A percentile compares a stretch with the other conserved stretches of the same genome.
These are phyloP conservation scores for Jaminaea rosea DNA, from an alignment of 1,284 basidiomycete species.

Conservation along the genomic window DNA sequence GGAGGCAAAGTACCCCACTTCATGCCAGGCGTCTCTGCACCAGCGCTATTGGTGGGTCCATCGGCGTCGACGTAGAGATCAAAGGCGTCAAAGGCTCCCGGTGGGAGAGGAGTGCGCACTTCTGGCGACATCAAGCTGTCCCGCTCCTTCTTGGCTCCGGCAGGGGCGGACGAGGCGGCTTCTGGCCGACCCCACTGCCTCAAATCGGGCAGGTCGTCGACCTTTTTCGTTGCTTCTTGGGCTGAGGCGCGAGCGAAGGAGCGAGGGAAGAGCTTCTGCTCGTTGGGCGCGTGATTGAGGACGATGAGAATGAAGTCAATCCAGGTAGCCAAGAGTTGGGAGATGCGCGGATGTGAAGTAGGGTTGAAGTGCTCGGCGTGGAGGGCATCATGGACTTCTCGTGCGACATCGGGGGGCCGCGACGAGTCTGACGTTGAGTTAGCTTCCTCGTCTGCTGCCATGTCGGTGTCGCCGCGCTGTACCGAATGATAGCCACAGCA, in stretches of 20 bases:
- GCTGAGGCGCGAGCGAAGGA: not conserved
- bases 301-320: conserved; percentile 77
- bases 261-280: conserved; percentile 53
- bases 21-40: not conserved
- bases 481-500: conserved; percentile 36
- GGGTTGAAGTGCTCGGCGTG: not conserved
- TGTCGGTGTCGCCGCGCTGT: not conserved
- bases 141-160: too few relatives aligned
- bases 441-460: not conserved
- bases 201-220: not conserved
- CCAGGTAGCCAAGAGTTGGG: not conserved
- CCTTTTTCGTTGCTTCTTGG: not conserved
- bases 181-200: not conserved
- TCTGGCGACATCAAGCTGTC: too few relatives aligned
- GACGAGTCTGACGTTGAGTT: not conserved
- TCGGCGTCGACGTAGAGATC: too few relatives aligned
- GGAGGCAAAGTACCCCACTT: not conserved
- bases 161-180: too few relatives aligned
- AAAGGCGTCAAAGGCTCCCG: too few relatives aligned
- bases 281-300: conserved; percentile 73
- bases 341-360: not conserved
- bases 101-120: too few relatives aligned
- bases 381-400: not conserved
- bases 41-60: too few relatives aligned
- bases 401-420: not conserved